Evolutionary conservation across 495 filamentous ascomycete species (phyloP).

Genomic region (Neurospora pannonica): DNA sequence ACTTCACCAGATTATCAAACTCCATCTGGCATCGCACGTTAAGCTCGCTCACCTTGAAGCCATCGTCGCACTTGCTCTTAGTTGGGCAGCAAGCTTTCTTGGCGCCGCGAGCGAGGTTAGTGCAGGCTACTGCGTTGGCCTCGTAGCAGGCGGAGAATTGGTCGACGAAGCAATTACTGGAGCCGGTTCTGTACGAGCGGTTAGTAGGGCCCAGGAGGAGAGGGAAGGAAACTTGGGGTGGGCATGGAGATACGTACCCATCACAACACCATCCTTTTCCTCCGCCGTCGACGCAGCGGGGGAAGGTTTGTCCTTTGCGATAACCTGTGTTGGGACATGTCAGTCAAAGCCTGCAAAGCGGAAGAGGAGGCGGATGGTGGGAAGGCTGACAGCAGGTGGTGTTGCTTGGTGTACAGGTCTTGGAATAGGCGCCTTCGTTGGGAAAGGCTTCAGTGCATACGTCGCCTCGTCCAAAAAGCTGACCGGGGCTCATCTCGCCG

Average conservation of each 20-base stretch:
- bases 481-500: neutral
- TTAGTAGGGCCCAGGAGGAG: neutral
- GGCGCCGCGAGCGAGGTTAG: neutral
- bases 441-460: neutral
- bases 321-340: neutral
- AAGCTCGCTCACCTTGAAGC: neutral
- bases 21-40: neutral
- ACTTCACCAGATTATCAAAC: neutral
- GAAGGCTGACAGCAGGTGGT: neutral
- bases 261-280: neutral
- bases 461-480: neutral
- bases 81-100: neutral
- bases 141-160: constrained; percentile 4
- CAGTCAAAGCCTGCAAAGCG: neutral
- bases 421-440: neutral
- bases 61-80: neutral
- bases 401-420: neutral
- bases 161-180: constrained; percentile 3
- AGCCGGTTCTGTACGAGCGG: neutral
- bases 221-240: neutral
- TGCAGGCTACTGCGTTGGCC: constrained; percentile 1
- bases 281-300: neutral
- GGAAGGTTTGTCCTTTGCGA: neutral
- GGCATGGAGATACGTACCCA: neutral
- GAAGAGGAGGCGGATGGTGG: neutral